These are phyloP conservation scores for Penicillium sclerotiorum DNA, from an alignment of 2,329 filamentous ascomycete genomes.

Conservation along the genomic window DNA sequence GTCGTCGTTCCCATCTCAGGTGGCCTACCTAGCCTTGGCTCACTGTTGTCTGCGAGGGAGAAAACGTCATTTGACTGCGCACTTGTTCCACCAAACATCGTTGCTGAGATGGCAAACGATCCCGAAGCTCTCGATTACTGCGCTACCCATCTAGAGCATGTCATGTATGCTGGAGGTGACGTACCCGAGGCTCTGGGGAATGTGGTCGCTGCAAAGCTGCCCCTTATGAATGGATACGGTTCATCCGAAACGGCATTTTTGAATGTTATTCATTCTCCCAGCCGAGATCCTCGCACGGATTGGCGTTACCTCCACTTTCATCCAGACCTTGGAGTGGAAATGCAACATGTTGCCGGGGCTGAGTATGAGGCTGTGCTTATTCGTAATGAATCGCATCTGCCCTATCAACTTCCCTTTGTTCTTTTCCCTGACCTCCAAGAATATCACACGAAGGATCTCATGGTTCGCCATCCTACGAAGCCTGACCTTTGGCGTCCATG, in stretches of 20 bases:
- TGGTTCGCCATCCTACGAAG: constrained; percentile 27
- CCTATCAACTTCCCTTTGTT: constrained; percentile 31
- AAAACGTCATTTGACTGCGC: neutral
- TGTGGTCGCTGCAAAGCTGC: constrained; percentile 36
- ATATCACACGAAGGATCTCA: constrained; percentile 42
- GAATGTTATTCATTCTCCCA: constrained; percentile 15
- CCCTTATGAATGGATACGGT: constrained; percentile 38
- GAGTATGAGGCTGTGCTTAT: constrained; percentile 40
- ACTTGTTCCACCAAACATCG: constrained; percentile 22
- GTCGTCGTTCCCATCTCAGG: constrained; percentile 17
- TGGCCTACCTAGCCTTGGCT: constrained; percentile 9
- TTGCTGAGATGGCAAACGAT: constrained; percentile 37
- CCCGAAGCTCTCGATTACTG: constrained; percentile 28
- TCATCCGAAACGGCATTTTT: constrained; percentile 34
- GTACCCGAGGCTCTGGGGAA: constrained; percentile 41
- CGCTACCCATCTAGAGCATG: constrained; percentile 31
- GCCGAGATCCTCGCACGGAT: constrained; percentile 21
- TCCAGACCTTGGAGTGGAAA: constrained; percentile 27
- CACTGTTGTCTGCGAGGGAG: neutral
- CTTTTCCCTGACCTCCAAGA: constrained; percentile 34
- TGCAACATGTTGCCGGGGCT: constrained; percentile 27
- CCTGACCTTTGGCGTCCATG: constrained; percentile 21
- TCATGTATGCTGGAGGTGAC: constrained; percentile 43
- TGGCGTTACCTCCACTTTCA: constrained; percentile 43
- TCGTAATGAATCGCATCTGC: constrained; percentile 21